Percentiles rank a stretch among this genome's conserved stretches.
Evolutionary conservation across 495 filamentous ascomycete species (phyloP).

Genomic region (Ramalina intermedia): DNA sequence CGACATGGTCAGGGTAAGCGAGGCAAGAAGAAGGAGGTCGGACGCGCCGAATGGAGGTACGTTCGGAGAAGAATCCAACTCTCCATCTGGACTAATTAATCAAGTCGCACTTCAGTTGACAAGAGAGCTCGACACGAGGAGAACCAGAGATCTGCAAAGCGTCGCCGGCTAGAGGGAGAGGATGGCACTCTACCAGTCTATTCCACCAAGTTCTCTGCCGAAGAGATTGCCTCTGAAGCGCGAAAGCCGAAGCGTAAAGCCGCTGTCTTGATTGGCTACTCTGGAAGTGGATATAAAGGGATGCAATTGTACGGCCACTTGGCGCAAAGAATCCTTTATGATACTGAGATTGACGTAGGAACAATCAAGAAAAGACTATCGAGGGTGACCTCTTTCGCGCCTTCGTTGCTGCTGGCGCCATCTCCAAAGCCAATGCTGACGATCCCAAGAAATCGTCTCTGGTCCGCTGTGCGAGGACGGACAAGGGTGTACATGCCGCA

Average conservation of each 20-base stretch:
- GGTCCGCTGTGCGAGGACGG: constrained; percentile 84
- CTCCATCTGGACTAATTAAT: constrained; percentile 39
- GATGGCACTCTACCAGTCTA: constrained; percentile 28
- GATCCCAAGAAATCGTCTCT: constrained; percentile 94
- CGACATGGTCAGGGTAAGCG: constrained; percentile 25
- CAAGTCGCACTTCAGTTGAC: constrained; percentile 46
- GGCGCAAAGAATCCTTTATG: background rate
- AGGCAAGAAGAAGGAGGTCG: constrained; percentile 38
- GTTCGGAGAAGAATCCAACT: constrained; percentile 10
- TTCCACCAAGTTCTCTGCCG: constrained; percentile 46
- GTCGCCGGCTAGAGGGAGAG: constrained; percentile 38
- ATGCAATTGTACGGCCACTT: constrained; percentile 60
- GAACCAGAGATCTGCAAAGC: constrained; percentile 39
- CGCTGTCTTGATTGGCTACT: constrained; percentile 86
- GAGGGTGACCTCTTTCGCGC: constrained; percentile 93
- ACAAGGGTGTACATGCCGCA: constrained; percentile 95
- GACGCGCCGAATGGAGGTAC: constrained; percentile 51
- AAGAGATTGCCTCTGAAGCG: constrained; percentile 73
- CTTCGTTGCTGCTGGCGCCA: constrained; percentile 76
- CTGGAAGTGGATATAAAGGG: constrained; percentile 91
- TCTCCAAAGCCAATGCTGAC: constrained; percentile 89
- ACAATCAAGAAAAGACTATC: constrained; percentile 68
- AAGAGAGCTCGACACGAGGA: constrained; percentile 46
- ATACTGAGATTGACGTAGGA: constrained; percentile 12
- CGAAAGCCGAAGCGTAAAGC: constrained; percentile 89